Base-by-base conservation (phyloP, 2,329 filamentous ascomycete species). In the Arachnomyces sp. region DNA sequence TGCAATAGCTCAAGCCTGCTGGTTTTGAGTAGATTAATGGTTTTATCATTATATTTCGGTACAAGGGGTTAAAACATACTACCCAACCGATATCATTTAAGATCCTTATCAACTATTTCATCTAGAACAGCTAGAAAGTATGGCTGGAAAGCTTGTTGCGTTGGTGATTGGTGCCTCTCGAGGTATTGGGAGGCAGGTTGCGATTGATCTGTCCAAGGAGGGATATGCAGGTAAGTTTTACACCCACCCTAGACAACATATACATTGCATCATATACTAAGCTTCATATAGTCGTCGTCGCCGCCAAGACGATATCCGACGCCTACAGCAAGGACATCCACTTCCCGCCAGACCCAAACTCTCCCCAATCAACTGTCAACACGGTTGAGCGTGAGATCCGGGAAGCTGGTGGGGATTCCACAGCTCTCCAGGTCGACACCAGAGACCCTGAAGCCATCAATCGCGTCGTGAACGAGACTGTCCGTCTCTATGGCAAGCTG, bases 171-270 rank as follows among this genome's bases (percentile, higher is more conserved):
- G 85, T 30, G 84, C 83, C 2, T 89, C 84, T 0, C 70, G 86
- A 45, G 86, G 86, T 29, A 90, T 93, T 47, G 86, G 86, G 34
- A 72, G 85, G 31, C 86, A 92, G 59, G 71, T 92, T 30, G 85
- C 86, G 41, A 74, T 93, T 52, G 83, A 87, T 55, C 69, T 93
- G 3, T 82, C 85, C 6, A 77, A 68, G 51, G 73, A 80, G 48
- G 80, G 78, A 29, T 90, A 89, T 56, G 68, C 73, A 39, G 82
- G 86, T 86, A 65, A 35, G 52, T 48, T n/a, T 15, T 13, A 7
- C 16, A 28, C 33, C 8, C 12, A n/a, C 17, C 17, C 7, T 15
- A 18, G 31, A 31, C 4, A 39, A 18, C 25, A 16, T 31, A 38
- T 31, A 31, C 32, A 12, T 18, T n/a, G n/a, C n/a, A n/a, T n/a